Conservation (phyloP, 2,329 filamentous ascomycete genomes). For the Neofusicoccum ribis region DNA sequence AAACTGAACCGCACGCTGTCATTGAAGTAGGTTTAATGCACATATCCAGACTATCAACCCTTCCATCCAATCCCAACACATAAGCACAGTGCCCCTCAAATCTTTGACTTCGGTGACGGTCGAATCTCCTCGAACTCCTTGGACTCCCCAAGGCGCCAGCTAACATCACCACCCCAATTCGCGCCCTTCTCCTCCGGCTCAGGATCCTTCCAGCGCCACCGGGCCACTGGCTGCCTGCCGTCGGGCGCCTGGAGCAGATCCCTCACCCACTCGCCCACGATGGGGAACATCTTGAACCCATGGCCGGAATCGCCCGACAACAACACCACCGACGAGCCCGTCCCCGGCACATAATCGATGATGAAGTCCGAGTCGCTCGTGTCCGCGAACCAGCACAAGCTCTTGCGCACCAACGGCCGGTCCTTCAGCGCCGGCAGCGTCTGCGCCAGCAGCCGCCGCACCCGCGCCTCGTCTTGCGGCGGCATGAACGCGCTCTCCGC, state of each 20-base stretch:
- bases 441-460: constrained; percentile 53
- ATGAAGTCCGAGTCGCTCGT: constrained; percentile 61
- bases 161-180: constrained; percentile 49
- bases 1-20: no score
- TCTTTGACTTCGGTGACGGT: constrained; percentile 22
- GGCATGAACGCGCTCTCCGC: constrained; percentile 53
- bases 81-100: constrained; percentile 18
- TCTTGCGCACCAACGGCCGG: constrained; percentile 57
- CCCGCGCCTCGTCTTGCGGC: constrained; percentile 52
- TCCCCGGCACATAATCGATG: constrained; percentile 59
- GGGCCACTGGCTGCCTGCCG: constrained; percentile 43
- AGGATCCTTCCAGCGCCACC: constrained; percentile 56
- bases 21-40: no score
- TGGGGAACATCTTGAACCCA: constrained; percentile 65
- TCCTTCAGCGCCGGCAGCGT: constrained; percentile 56
- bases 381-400: constrained; percentile 66
- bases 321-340: constrained; percentile 49
- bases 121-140: constrained; percentile 24
- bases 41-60: no score
- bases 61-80: no score
- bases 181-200: constrained; percentile 28
- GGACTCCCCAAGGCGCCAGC: constrained; percentile 48
- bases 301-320: constrained; percentile 59
- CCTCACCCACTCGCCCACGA: constrained; percentile 55
- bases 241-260: constrained; percentile 45